phyloP scores from a whole-genome alignment of 306 rosid genomes.

The Quercus variabilis region DNA sequence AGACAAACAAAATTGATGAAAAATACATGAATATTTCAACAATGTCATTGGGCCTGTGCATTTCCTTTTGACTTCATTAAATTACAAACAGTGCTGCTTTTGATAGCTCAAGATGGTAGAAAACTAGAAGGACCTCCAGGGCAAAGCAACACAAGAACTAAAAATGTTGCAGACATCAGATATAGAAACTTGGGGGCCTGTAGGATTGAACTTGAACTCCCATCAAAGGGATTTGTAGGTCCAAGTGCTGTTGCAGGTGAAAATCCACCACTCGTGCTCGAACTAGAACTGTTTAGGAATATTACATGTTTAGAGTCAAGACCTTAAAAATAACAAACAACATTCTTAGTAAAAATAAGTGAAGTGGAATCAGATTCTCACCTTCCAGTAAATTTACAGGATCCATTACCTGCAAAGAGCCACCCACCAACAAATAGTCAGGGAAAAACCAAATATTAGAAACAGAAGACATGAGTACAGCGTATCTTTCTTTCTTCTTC shows the following conservation, averaged over 20 bases:
- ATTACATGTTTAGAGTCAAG: slow-evolving; percentile 10
- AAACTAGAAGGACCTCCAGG: slow-evolving; percentile 16
- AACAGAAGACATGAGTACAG: not conserved
- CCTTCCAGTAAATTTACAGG: slow-evolving; percentile 83
- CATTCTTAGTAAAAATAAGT: not conserved
- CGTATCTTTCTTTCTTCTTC: too few relatives aligned
- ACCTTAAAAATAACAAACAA: not conserved
- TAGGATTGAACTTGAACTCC: slow-evolving; percentile 36
- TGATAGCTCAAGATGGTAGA: not conserved
- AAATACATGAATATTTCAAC: slow-evolving; percentile 30
- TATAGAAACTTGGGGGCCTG: slow-evolving; percentile 37
- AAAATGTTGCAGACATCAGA: slow-evolving; percentile 32
- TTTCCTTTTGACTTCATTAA: not conserved
- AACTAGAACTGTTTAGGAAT: slow-evolving; percentile 54
- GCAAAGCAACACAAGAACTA: slow-evolving; percentile 35
- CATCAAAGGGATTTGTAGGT: slow-evolving; percentile 45
- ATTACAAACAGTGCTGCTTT: not conserved
- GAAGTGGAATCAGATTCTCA: slow-evolving; percentile 30
- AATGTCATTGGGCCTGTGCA: not conserved
- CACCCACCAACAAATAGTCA: not conserved
- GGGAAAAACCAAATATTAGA: not conserved
- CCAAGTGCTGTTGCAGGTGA: slow-evolving; percentile 43
- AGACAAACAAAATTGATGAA: slow-evolving; percentile 18
- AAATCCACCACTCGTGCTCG: slow-evolving; percentile 37
- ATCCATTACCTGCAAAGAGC: slow-evolving; percentile 68